Base-by-base conservation (phyloP, 108 stramenopile genomes). In the Parietichytrium sp. region DNA sequence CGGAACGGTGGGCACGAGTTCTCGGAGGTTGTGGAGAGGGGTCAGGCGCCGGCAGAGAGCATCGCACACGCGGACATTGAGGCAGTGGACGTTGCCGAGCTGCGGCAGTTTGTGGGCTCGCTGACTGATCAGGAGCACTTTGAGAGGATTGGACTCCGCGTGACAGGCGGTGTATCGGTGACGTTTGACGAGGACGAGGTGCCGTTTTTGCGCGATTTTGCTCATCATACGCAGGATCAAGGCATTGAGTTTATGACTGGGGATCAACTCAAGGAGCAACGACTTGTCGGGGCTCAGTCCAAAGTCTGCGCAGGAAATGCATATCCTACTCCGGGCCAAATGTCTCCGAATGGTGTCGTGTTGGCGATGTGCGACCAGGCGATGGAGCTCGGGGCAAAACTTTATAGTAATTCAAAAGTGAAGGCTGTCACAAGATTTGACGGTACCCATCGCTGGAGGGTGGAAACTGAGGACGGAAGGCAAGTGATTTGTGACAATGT, bases 121-220 rank as follows among this genome's bases (percentile, higher is more conserved):
- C 33, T 72, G 8, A 20, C 36, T n/a, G 61, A 47, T 50, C n/a
- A 16, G 6, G 20, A 12, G 10, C 38, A 45, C 10, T 42, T 33
- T 42, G 29, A 16, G 10, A 15, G 0, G 6, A 16, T 72, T n/a
- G 15, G 45, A 42, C 42, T 72, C 10, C 15, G 45, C 6, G 38
- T n/a, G 0, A 36, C 61, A 20, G 61, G 61, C 7, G 42, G 61
- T 25, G 61, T 72, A n/a, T 42, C 36, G 23, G 36, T 72, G 36
- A 45, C 61, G n/a, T 45, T 72, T 33, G 61, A 72, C 42, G 38
- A 36, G 42, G 45, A 72, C 38, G 61, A 72, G 20, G 61, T 42
- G 10, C 61, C 61, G 0, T 72, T 72, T 2, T 72, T 72, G 61
- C 3, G 20, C 6, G 61, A 72, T 38, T 72, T 72, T 27, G 61